Base-by-base conservation (phyloP, 805 yeast genomes). In the Teunomyces funiuensis region DNA sequence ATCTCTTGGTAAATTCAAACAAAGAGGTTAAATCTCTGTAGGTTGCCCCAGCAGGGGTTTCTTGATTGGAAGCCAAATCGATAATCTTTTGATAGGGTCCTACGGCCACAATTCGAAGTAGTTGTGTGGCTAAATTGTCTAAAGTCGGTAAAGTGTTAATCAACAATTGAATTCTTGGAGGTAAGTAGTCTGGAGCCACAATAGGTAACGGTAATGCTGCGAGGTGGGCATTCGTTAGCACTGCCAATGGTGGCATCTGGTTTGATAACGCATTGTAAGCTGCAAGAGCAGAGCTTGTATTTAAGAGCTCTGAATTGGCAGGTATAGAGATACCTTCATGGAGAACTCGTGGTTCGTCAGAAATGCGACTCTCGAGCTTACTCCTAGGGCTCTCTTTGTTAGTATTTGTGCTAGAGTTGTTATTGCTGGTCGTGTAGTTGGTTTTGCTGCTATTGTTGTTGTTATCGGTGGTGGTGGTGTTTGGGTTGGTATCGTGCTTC, bases 121-220 rank as follows among this genome's bases (percentile, higher is more conserved):
- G 69, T 57, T 90, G 97, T 1, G 89, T 78, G 0, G 96, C 80
- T 40, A 90, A 71, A 50, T 87, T 87, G 55, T 89, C 96, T 45
- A 90, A 64, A 1, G 87, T 76, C 0, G 95, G 90, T 30, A 89
- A 63, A 0, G 89, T 76, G 50, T 83, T 82, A 41, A 85, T 67
- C 20, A 82, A 66, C 29, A 85, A 66, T 54, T 84, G 88, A 14
- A 81, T 74, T 52, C 86, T 74, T 16, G 80, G 74, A 1, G 84
- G 80, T 18, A 79, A 60, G 47, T 73, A 65, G 30, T 71, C 76
- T 8, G 83, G 79, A 1, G 85, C 81, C 2, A 77, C 70, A 4
- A 81, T 56, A 3, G 80, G 73, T 39, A 82, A 58, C 2, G 87
- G 86, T 28, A 82, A 61, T 1, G 85, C 81, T 0, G 83, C 77